Evolutionary conservation across 345 rosid genomes (phyloP).

Genomic region (Nasturtium officinale): DNA sequence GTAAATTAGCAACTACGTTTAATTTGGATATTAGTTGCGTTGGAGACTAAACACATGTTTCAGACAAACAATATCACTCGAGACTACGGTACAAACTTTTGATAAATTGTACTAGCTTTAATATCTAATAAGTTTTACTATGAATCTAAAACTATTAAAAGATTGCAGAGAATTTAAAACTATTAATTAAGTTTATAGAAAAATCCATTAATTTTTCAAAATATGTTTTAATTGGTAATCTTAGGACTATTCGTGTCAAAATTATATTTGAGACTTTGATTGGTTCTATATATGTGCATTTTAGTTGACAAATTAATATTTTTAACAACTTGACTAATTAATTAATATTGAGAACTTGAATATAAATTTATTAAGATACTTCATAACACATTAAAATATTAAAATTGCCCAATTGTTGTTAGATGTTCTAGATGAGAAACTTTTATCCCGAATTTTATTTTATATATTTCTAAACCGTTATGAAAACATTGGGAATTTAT

Average conservation of each 20-base stretch:
- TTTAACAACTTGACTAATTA: background rate
- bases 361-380: background rate
- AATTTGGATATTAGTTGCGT: background rate
- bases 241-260: too few species aligned
- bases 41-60: background rate
- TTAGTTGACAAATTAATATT: background rate
- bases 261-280: background rate
- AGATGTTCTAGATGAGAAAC: background rate
- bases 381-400: too few species aligned
- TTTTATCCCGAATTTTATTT: background rate
- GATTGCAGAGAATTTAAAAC: background rate
- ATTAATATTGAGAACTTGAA: background rate
- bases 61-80: background rate
- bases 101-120: background rate
- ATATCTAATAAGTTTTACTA: background rate
- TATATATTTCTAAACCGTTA: background rate
- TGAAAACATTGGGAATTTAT: slow-evolving; percentile 1
- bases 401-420: background rate
- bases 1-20: background rate
- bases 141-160: background rate
- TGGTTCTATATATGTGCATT: background rate
- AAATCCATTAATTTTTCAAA: background rate
- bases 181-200: background rate
- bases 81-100: background rate
- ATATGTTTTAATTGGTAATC: background rate